These are phyloP conservation scores for Mercurialis annua DNA, from an alignment of 345 rosid species.

Conservation along the genomic window DNA sequence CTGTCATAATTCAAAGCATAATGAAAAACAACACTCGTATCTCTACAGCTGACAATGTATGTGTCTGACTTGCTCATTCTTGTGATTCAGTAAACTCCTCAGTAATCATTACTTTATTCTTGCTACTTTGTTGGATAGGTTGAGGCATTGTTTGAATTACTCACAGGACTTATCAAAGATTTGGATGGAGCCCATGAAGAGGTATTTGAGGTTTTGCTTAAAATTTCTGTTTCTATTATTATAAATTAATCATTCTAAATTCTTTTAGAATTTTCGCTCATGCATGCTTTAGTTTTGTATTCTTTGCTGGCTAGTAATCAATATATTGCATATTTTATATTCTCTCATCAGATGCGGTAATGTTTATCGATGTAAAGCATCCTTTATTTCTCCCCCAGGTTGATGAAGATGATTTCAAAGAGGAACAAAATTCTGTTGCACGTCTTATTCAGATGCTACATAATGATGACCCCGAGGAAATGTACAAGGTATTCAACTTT, in stretches of 20 bases:
- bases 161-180: conserved; percentile 92
- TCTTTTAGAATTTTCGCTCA: background rate
- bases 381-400: conserved; percentile 38
- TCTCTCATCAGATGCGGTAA: background rate
- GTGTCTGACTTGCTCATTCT: conserved; percentile 17
- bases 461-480: conserved; percentile 87
- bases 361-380: conserved; percentile 1
- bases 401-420: conserved; percentile 94
- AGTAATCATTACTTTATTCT: conserved; percentile 13
- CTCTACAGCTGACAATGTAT: conserved; percentile 77
- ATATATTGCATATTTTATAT: background rate
- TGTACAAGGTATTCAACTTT: conserved; percentile 72
- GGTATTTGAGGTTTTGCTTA: conserved; percentile 41
- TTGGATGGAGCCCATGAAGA: conserved; percentile 65
- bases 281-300: background rate
- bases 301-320: background rate
- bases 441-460: conserved; percentile 89
- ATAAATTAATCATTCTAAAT: conserved; percentile 1
- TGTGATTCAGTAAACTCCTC: conserved; percentile 18
- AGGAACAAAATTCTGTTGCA: conserved; percentile 96
- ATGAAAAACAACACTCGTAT: conserved; percentile 87
- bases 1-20: conserved; percentile 84
- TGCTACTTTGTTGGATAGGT: conserved; percentile 45
- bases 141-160: conserved; percentile 84
- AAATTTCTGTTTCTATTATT: conserved; percentile 10